Conservation (phyloP, 2,329 filamentous ascomycete genomes). For the Aspergillus proliferans region DNA sequence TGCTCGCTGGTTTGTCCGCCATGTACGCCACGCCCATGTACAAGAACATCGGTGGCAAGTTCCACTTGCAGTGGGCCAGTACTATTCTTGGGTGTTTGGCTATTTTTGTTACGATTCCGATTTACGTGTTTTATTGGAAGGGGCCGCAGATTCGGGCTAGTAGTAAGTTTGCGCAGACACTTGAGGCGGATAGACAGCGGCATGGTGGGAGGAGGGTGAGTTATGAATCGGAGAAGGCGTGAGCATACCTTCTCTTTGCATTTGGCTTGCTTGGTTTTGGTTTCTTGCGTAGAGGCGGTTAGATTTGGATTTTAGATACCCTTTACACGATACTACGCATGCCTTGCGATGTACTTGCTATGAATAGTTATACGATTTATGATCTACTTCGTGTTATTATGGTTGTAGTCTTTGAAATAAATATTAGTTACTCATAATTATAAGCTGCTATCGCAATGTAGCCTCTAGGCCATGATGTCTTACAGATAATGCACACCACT, state of each 20-base stretch:
- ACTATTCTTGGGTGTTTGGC: constrained; percentile 49
- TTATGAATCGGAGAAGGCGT: constrained; percentile 8
- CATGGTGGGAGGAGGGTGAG: constrained; percentile 15
- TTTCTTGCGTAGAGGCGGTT: neutral
- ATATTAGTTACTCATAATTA: neutral
- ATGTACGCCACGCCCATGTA: constrained; percentile 63
- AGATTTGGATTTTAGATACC: neutral
- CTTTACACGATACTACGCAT: neutral
- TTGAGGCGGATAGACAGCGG: constrained; percentile 18
- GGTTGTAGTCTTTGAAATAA: neutral
- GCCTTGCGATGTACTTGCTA: neutral
- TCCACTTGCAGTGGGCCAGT: constrained; percentile 49
- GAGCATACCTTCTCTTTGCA: neutral
- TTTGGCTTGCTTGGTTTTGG: neutral
- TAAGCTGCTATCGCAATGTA: too few relatives aligned
- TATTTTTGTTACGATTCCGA: constrained; percentile 47
- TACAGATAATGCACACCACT: too few relatives aligned
- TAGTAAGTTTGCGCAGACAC: constrained; percentile 47
- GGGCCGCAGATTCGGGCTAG: constrained; percentile 47
- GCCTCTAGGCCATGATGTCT: too few relatives aligned
- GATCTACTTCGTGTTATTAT: neutral
- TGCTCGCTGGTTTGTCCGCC: constrained; percentile 65
- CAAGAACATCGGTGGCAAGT: constrained; percentile 37
- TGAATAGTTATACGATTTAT: neutral
- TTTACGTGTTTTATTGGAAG: constrained; percentile 53